Base-by-base conservation (phyloP, 2,329 filamentous ascomycete species). In the Alternaria ethzedia region DNA sequence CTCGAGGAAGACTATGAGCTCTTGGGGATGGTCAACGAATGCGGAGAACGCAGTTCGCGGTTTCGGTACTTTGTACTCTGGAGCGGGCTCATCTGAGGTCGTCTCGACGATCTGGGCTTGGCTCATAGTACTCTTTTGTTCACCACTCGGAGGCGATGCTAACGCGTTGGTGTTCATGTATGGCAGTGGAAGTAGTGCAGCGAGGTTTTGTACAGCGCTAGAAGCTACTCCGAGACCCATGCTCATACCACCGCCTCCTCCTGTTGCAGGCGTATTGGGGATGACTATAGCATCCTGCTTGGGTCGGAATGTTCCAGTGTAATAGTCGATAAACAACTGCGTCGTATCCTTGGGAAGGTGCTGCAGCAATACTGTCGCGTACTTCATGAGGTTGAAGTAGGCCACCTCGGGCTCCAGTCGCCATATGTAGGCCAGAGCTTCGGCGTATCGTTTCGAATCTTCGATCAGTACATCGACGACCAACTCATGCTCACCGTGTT, bases 391-490 rank as follows among this genome's bases (percentile, higher is more conserved):
- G 70, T 93, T 97, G 17, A 89, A 86, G 76, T 96, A 97, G 2
- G 94, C 91, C 69, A 87, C 84, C 69, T 91, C 88, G 1, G 95
- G 90, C 54, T 97, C 91, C 59, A 97, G 83, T 13, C 92, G 89
- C 88, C 93, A 96, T 61, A 98, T 96, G 71, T 96, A 99, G 67
- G 94, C 89, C 13, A 99, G 84, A 1, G 96, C 95, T 75, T 97
- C 94, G 0, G 86, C 86, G 75, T 97, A 97, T 70, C 91, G 91
- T 78, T 96, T 96, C 0, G 95, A 94, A 73, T 99, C 95, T 76
- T 99, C 96, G 54, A 99, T 94, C 55, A 99, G 80, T 51, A 99
- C 97, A 76, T 97, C 95, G 5, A 98, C 92, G 1, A 99, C 96
- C 63, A 98, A 84, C 61, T 97, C 94, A 67, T 93, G 93, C 78